phyloP scores from a whole-genome alignment of 495 filamentous ascomycete species.

The Penicillium salamii region DNA sequence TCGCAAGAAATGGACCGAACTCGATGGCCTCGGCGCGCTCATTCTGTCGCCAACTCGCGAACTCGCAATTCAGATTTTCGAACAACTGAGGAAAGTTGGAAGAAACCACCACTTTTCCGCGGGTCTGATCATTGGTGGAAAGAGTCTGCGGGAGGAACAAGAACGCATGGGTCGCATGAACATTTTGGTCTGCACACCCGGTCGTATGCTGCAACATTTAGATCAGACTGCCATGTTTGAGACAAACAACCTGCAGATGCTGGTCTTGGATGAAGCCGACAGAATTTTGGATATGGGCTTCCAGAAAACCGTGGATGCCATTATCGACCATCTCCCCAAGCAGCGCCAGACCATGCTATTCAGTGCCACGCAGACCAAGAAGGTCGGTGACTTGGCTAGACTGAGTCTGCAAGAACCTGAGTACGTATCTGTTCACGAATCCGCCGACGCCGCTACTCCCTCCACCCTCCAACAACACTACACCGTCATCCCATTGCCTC shows the following conservation, averaged over 20 bases:
- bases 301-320: constrained; percentile 84
- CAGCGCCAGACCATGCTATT: constrained; percentile 90
- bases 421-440: constrained; percentile 90
- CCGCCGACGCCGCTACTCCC: constrained; percentile 77
- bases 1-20: constrained; percentile 80
- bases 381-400: constrained; percentile 86
- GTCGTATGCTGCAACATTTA: constrained; percentile 91
- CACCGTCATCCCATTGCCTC: constrained; percentile 72
- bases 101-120: constrained; percentile 88
- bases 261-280: constrained; percentile 95
- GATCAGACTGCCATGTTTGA: constrained; percentile 92
- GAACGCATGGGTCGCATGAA: constrained; percentile 91
- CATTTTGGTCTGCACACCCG: constrained; percentile 94
- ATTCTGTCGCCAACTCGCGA: constrained; percentile 94
- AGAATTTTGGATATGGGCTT: constrained; percentile 99
- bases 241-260: constrained; percentile 83
- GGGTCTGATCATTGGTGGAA: constrained; percentile 93
- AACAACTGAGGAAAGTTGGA: constrained; percentile 87
- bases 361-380: constrained; percentile 93
- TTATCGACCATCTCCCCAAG: constrained; percentile 86
- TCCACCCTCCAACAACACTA: constrained; percentile 86
- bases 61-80: constrained; percentile 95
- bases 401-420: constrained; percentile 87
- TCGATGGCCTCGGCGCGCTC: constrained; percentile 87
- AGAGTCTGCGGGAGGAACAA: constrained; percentile 82